Evolutionary conservation across 495 filamentous ascomycete species (phyloP).

Genomic region (Penicillium coprophilum): DNA sequence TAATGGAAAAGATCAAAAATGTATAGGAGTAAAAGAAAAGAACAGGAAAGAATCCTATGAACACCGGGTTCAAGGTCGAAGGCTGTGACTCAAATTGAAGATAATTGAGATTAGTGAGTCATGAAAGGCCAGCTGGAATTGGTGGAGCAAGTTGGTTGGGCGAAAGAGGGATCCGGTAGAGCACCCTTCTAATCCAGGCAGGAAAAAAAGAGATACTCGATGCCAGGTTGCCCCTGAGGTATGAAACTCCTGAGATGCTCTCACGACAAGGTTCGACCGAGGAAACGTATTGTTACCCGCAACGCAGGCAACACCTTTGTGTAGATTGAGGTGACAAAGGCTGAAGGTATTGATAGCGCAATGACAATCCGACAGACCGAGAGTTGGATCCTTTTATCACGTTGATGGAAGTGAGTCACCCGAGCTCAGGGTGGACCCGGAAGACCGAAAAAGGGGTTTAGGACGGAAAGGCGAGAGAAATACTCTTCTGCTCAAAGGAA

Average conservation of each 20-base stretch:
- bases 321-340: constrained; percentile 6
- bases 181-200: constrained; percentile 39
- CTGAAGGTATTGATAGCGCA: background rate
- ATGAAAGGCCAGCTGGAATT: constrained; percentile 30
- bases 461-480: background rate
- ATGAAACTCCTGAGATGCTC: constrained; percentile 34
- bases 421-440: constrained; percentile 8
- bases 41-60: constrained; percentile 36
- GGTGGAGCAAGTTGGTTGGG: constrained; percentile 1
- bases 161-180: constrained; percentile 31
- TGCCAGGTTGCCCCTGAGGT: constrained; percentile 36
- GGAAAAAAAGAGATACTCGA: constrained; percentile 41
- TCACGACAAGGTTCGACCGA: constrained; percentile 20
- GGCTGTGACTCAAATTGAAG: constrained; percentile 38
- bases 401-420: constrained; percentile 14
- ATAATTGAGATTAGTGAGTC: constrained; percentile 41
- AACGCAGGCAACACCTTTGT: constrained; percentile 6
- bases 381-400: constrained; percentile 3
- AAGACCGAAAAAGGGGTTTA: constrained; percentile 6
- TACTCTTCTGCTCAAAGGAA: background rate
- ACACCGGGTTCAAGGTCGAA: constrained; percentile 44
- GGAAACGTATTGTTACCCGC: constrained; percentile 21
- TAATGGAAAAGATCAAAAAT: constrained; percentile 32
- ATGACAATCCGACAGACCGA: background rate
- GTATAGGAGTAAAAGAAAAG: constrained; percentile 27